Evolutionary conservation across 768 basidiomycete species (phyloP).

Genomic region (Macrolepiota albuminosa): DNA sequence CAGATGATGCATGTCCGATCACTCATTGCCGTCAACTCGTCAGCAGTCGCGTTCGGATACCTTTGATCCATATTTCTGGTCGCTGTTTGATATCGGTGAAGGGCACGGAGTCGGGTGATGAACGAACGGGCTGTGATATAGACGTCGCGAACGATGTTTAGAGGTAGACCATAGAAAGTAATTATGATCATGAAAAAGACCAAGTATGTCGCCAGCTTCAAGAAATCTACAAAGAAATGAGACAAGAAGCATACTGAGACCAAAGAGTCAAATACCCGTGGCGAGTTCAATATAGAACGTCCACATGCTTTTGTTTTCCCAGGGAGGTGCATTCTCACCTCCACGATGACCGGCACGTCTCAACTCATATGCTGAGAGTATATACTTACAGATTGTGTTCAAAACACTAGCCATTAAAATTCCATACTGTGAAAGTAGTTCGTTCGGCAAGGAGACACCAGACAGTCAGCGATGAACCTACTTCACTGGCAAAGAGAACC

Average conservation of each 20-base stretch:
- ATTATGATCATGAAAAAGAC: slow-evolving; percentile 93
- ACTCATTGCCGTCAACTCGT: slow-evolving; percentile 74
- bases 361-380: slow-evolving; percentile 76
- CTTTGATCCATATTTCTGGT: slow-evolving; percentile 95
- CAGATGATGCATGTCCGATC: slow-evolving; percentile 98
- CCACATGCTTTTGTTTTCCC: slow-evolving; percentile 99
- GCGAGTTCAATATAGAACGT: slow-evolving; percentile 90
- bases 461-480: slow-evolving; percentile 28
- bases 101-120: slow-evolving; percentile 78
- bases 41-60: slow-evolving; percentile 88
- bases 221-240: slow-evolving; percentile 60
- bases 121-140: slow-evolving; percentile 95
- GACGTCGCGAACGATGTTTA: slow-evolving; percentile 96
- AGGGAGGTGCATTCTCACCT: slow-evolving; percentile 82
- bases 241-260: slow-evolving; percentile 3
- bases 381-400: slow-evolving; percentile 78
- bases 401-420: slow-evolving; percentile 79
- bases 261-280: slow-evolving; percentile 57
- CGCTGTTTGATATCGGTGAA: slow-evolving; percentile 89
- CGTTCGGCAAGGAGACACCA: not conserved
- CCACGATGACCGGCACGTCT: slow-evolving; percentile 72
- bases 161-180: slow-evolving; percentile 88
- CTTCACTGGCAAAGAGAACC: slow-evolving; percentile 95
- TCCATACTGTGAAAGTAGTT: slow-evolving; percentile 56
- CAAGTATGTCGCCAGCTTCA: slow-evolving; percentile 89